A percentile compares a stretch with the other conserved stretches of the same genome.
phyloP scores from a whole-genome alignment of 345 rosid genomes.

The Eucalyptus urophylla region DNA sequence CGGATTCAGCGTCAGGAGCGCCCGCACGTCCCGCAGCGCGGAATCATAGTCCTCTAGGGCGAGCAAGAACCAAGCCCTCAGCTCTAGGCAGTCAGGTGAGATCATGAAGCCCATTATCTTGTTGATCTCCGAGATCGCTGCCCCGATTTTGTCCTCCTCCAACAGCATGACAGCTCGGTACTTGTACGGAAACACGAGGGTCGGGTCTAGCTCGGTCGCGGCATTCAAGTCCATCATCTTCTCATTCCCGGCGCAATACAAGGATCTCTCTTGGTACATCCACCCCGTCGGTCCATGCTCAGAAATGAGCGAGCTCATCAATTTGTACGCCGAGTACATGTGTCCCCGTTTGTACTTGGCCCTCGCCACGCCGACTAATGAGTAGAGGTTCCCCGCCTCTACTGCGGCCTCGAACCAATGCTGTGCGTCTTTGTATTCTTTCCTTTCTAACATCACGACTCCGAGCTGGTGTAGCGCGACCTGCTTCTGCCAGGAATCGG shows the following conservation, averaged over 20 bases:
- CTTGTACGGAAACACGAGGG: slow-evolving; percentile 83
- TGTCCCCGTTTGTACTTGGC: slow-evolving; percentile 81
- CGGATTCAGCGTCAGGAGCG: slow-evolving; percentile 76
- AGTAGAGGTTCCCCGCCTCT: slow-evolving; percentile 65
- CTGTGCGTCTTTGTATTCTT: slow-evolving; percentile 85
- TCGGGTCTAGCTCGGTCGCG: slow-evolving; percentile 78
- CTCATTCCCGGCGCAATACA: slow-evolving; percentile 74
- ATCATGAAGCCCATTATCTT: slow-evolving; percentile 69
- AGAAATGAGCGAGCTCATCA: slow-evolving; percentile 54
- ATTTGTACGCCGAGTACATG: slow-evolving; percentile 77
- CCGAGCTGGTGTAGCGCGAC: slow-evolving; percentile 79
- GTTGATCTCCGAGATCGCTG: slow-evolving; percentile 70
- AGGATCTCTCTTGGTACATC: slow-evolving; percentile 87
- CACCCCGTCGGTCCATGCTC: slow-evolving; percentile 62
- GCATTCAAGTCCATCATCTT: slow-evolving; percentile 53
- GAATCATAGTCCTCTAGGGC: slow-evolving; percentile 71
- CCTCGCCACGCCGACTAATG: slow-evolving; percentile 75
- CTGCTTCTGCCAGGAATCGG: slow-evolving; percentile 71
- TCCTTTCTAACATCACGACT: slow-evolving; percentile 81
- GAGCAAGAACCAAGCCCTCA: slow-evolving; percentile 81
- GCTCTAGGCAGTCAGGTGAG: slow-evolving; percentile 80
- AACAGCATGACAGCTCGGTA: slow-evolving; percentile 59
- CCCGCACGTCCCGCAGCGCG: slow-evolving; percentile 73
- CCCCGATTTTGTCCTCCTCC: slow-evolving; percentile 55
- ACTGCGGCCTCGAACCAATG: slow-evolving; percentile 66